phyloP scores from a whole-genome alignment of 2,329 filamentous ascomycete species.

The Fusarium pseudograminearum region DNA sequence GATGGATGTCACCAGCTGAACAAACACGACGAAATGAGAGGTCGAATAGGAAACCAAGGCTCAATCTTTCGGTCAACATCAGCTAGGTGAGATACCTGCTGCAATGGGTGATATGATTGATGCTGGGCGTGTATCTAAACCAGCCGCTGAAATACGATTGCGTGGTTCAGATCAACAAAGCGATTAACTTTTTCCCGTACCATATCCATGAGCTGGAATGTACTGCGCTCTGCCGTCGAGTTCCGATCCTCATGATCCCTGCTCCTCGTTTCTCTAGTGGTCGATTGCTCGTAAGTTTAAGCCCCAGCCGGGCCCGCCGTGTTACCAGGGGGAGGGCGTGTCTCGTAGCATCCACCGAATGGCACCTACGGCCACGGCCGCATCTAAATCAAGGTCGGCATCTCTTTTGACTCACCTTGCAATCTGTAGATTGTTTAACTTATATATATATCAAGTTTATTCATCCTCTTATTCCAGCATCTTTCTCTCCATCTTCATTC shows the following conservation, averaged over 20 bases:
- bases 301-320: constrained; percentile 1
- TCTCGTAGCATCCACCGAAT: constrained; percentile 15
- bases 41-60: background rate
- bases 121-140: constrained; percentile 15
- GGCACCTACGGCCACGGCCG: constrained; percentile 18
- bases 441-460: constrained; percentile 38
- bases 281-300: constrained; percentile 27
- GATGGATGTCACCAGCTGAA: constrained; percentile 1
- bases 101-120: constrained; percentile 14
- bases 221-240: constrained; percentile 34
- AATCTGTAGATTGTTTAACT: constrained; percentile 1
- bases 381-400: constrained; percentile 17
- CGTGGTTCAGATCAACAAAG: constrained; percentile 10
- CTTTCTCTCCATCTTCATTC: constrained; percentile 17
- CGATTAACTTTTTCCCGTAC: background rate
- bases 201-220: constrained; percentile 3
- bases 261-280: constrained; percentile 10
- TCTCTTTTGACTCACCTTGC: constrained; percentile 25
- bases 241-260: constrained; percentile 38
- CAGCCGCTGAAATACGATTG: background rate
- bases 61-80: constrained; percentile 32
- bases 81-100: background rate
- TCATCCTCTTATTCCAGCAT: constrained; percentile 9
- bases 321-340: constrained; percentile 27
- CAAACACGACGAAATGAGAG: background rate